A percentile compares a stretch with the other conserved stretches of the same genome.
Evolutionary conservation across 805 yeast genomes (phyloP).

Genomic region (Zygoascus biomembranicola): DNA sequence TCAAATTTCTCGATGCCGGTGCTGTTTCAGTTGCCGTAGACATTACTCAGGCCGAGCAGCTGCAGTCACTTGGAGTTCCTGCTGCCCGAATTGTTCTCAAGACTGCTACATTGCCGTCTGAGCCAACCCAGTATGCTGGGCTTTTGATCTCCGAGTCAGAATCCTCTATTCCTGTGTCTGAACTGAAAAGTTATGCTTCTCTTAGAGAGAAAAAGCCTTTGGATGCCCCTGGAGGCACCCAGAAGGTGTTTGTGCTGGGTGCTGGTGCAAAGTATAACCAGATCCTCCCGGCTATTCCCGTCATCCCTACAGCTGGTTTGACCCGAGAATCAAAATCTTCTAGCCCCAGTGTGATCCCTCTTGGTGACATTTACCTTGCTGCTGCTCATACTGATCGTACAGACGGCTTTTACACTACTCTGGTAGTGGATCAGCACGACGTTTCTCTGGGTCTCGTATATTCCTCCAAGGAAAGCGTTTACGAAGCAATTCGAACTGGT

Average conservation of each 20-base stretch:
- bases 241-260: conserved; percentile 16
- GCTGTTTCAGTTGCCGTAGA: conserved; percentile 39
- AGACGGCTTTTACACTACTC: conserved; percentile 79
- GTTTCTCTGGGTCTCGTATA: conserved; percentile 84
- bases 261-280: conserved; percentile 4
- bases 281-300: conserved; percentile 13
- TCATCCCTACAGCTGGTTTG: conserved; percentile 14
- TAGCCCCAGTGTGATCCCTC: conserved; percentile 29
- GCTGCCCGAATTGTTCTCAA: conserved; percentile 35
- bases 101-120: conserved; percentile 14
- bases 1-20: conserved; percentile 55
- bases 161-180: conserved; percentile 1
- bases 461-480: conserved; percentile 74
- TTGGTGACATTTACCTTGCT: conserved; percentile 37
- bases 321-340: conserved; percentile 9
- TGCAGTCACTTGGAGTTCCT: conserved; percentile 45
- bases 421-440: conserved; percentile 62
- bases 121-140: not conserved
- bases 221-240: conserved; percentile 8
- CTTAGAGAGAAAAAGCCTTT: conserved; percentile 2
- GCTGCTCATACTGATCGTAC: conserved; percentile 68
- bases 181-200: conserved; percentile 2
- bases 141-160: conserved; percentile 1
- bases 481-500: conserved; percentile 68
- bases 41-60: conserved; percentile 24